Evolutionary conservation across 768 basidiomycete species (phyloP).

Genomic region (Phylloporus arenicola): DNA sequence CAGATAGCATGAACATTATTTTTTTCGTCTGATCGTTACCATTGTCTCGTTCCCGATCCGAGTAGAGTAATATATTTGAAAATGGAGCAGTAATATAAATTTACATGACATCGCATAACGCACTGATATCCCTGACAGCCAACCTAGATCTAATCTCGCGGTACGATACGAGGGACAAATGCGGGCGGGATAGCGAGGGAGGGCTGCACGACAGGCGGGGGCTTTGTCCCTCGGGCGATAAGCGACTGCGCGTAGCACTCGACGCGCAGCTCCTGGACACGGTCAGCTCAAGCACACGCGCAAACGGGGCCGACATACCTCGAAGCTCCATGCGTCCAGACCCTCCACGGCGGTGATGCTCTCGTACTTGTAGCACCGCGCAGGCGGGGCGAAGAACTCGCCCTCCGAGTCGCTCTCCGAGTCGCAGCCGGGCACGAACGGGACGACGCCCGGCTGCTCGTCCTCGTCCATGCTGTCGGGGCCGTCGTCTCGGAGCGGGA

Average conservation of each 20-base stretch:
- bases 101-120: slow-evolving; percentile 5
- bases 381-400: background rate
- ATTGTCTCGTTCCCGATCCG: background rate
- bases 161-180: slow-evolving; percentile 17
- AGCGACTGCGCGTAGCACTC: slow-evolving; percentile 30
- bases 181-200: slow-evolving; percentile 27
- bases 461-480: background rate
- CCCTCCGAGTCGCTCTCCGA: background rate
- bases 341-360: slow-evolving; percentile 26
- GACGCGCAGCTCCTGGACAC: slow-evolving; percentile 18
- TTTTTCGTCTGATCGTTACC: background rate
- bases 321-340: slow-evolving; percentile 25
- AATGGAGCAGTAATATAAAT: background rate
- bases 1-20: slow-evolving; percentile 48
- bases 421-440: too few relatives aligned
- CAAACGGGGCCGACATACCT: slow-evolving; percentile 8
- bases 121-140: too few relatives aligned
- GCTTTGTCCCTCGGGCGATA: slow-evolving; percentile 21
- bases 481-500: background rate
- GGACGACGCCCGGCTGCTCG: background rate
- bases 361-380: slow-evolving; percentile 16
- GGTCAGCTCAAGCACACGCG: background rate
- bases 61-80: background rate
- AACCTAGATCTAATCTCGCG: background rate
- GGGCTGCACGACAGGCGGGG: slow-evolving; percentile 12